Conservation (phyloP, 768 basidiomycete genomes). For the Fistulinella prunicolor region DNA sequence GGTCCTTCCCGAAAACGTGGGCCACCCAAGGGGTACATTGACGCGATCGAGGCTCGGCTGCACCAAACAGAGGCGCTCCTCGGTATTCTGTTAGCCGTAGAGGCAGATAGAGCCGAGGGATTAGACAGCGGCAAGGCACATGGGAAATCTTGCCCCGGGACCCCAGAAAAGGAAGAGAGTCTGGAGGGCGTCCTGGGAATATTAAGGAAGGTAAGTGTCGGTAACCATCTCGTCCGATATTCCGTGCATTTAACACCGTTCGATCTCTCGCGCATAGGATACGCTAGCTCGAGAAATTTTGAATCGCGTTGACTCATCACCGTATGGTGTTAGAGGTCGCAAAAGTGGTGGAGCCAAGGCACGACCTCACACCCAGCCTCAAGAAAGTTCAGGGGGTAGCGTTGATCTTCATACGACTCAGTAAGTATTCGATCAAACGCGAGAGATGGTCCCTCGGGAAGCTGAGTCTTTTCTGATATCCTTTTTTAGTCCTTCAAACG, state of each 20-base stretch:
- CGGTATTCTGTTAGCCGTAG: constrained; percentile 67
- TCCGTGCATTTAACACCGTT: background rate
- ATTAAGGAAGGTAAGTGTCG: constrained; percentile 46
- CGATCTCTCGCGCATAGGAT: constrained; percentile 46
- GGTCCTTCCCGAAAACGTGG: constrained; percentile 81
- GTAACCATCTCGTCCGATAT: background rate
- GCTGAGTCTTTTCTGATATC: constrained; percentile 6
- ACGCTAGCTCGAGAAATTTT: constrained; percentile 78
- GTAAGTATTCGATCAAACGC: constrained; percentile 38
- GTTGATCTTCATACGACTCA: constrained; percentile 58
- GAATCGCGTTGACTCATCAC: constrained; percentile 73
- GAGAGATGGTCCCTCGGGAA: background rate
- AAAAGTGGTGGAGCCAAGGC: constrained; percentile 39
- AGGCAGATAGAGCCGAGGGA: constrained; percentile 24
- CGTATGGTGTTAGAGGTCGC: constrained; percentile 75
- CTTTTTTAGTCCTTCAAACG: constrained; percentile 61
- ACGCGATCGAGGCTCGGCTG: constrained; percentile 86
- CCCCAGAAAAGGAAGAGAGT: constrained; percentile 11
- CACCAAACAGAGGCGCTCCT: constrained; percentile 90
- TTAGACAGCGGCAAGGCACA: constrained; percentile 34
- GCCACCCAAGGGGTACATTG: constrained; percentile 92
- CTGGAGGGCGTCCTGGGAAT: constrained; percentile 43
- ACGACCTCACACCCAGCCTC: constrained; percentile 19
- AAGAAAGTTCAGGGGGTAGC: constrained; percentile 14
- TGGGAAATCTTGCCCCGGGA: constrained; percentile 6